Evolutionary conservation across 805 yeast genomes (phyloP).

Genomic region (Schwanniomyces occidentalis): DNA sequence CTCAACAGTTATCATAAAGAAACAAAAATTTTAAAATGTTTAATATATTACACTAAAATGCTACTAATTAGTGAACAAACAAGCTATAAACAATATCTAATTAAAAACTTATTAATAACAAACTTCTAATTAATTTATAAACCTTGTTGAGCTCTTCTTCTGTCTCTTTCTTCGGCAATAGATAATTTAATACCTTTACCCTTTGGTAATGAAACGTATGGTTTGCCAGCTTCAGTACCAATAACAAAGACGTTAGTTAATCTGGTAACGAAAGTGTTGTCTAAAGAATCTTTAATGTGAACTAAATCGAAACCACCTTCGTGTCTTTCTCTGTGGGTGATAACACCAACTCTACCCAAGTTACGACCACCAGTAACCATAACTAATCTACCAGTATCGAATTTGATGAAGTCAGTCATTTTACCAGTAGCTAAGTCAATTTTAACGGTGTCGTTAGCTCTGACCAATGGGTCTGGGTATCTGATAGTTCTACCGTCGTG

Average conservation of each 20-base stretch:
- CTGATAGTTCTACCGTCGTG: slow-evolving; percentile 99
- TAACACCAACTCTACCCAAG: slow-evolving; percentile 46
- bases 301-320: slow-evolving; percentile 46
- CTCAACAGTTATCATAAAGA: too few species aligned
- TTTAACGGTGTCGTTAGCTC: slow-evolving; percentile 97
- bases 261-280: slow-evolving; percentile 45
- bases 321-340: slow-evolving; percentile 44
- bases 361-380: slow-evolving; percentile 47
- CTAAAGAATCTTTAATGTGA: slow-evolving; percentile 42
- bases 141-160: slow-evolving; percentile 44
- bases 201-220: slow-evolving; percentile 43
- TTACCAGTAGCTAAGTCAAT: slow-evolving; percentile 95
- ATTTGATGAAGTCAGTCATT: slow-evolving; percentile 55
- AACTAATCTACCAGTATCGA: slow-evolving; percentile 41
- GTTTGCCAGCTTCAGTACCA: slow-evolving; percentile 44
- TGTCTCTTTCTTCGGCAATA: slow-evolving; percentile 45
- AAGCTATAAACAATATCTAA: background rate
- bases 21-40: slow-evolving; percentile 1
- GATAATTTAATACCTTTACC: slow-evolving; percentile 47
- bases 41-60: slow-evolving; percentile 9
- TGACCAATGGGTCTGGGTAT: slow-evolving; percentile 98
- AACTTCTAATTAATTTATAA: slow-evolving; percentile 25
- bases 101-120: background rate
- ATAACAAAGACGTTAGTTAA: slow-evolving; percentile 41
- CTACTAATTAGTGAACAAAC: slow-evolving; percentile 4